phyloP scores from a whole-genome alignment of 78 protist genomes.

The slime mould (Dictyostelium discoideum) region dicty_2.7 NC_007088.5:3695501-3696000 shows the following conservation, averaged over 20 bases:
- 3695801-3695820: constrained; percentile 17
- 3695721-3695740: neutral
- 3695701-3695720: neutral
- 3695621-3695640: neutral
- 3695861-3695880: constrained; percentile 51
- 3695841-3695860: neutral
- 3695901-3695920: neutral
- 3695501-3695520: constrained; percentile 32
- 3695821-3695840: neutral
- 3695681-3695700: too few species aligned
- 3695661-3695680: too few species aligned
- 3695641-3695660: constrained; percentile 7
- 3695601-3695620: neutral
- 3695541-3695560: constrained; percentile 54
- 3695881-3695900: constrained; percentile 32
- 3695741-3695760: neutral
- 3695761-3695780: neutral
- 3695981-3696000: neutral
- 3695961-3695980: neutral
- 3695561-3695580: neutral
- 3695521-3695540: constrained; percentile 36
- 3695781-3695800: constrained; percentile 2
- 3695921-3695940: neutral
- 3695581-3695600: constrained; percentile 1
- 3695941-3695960: neutral